Percentiles rank a stretch among this genome's conserved stretches.
phyloP scores from a whole-genome alignment of 768 basidiomycete genomes.

The Pleurotus tuber-regium region DNA sequence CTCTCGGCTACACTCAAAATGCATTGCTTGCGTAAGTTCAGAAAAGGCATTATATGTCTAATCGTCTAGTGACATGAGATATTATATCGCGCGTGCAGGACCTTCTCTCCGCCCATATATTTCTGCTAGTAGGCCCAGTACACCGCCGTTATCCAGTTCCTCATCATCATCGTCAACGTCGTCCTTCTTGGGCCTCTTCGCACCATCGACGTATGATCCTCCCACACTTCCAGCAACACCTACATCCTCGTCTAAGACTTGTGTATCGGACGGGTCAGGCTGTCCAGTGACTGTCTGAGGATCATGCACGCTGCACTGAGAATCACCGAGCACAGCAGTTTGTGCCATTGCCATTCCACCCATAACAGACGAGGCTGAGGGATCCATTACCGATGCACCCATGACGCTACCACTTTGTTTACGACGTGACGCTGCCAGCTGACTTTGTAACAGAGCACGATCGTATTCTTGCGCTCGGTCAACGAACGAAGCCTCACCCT shows the following conservation, averaged over 20 bases:
- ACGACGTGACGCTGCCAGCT: slow-evolving; percentile 50
- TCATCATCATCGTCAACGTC: slow-evolving; percentile 61
- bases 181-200: slow-evolving; percentile 39
- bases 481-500: slow-evolving; percentile 32
- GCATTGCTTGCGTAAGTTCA: too few species aligned
- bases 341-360: slow-evolving; percentile 56
- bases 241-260: slow-evolving; percentile 50
- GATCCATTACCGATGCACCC: slow-evolving; percentile 39
- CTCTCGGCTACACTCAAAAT: too few species aligned
- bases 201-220: slow-evolving; percentile 43
- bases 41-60: slow-evolving; percentile 14
- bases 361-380: slow-evolving; percentile 44
- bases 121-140: slow-evolving; percentile 82
- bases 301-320: slow-evolving; percentile 51
- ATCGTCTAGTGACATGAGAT: too few species aligned
- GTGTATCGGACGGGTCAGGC: slow-evolving; percentile 6
- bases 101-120: slow-evolving; percentile 71
- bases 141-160: slow-evolving; percentile 72
- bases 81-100: slow-evolving; percentile 43
- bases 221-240: slow-evolving; percentile 38
- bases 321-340: slow-evolving; percentile 75
- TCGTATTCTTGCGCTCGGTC: slow-evolving; percentile 76
- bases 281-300: neutral
- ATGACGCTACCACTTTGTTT: slow-evolving; percentile 41
- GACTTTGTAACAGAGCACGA: slow-evolving; percentile 69